A percentile compares a stretch with the other conserved stretches of the same genome.
Conservation (phyloP, 768 basidiomycete genomes). For the Rhodotorula toruloides region DNA sequence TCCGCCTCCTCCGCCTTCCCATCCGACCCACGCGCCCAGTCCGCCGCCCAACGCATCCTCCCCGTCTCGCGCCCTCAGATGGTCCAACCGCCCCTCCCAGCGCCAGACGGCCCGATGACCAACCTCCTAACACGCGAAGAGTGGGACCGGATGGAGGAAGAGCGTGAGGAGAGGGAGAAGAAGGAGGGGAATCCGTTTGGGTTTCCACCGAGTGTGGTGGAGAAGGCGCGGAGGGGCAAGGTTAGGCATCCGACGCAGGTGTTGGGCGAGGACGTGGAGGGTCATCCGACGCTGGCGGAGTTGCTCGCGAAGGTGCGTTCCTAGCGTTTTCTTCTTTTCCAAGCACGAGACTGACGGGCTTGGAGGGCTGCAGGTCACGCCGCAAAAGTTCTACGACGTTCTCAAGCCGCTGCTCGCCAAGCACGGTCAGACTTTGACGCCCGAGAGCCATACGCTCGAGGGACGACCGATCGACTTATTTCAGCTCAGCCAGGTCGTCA, state of each 20-base stretch:
- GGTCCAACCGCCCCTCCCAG: background rate
- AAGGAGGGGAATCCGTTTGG: background rate
- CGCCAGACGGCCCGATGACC: background rate
- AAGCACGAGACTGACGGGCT: background rate
- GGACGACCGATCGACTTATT: slow-evolving; percentile 2
- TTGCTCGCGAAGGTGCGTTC: slow-evolving; percentile 5
- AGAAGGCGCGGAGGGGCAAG: background rate
- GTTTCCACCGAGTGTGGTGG: background rate
- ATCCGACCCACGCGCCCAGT: too few species aligned
- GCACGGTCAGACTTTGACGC: slow-evolving; percentile 3
- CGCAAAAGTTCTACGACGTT: slow-evolving; percentile 2
- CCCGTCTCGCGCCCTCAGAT: too few species aligned
- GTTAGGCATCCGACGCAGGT: background rate
- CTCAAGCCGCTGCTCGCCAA: background rate
- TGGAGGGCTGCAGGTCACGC: slow-evolving; percentile 4
- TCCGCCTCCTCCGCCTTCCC: too few species aligned
- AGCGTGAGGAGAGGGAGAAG: background rate
- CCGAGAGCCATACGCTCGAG: slow-evolving; percentile 10
- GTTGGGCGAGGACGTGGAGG: background rate
- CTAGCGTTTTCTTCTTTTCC: background rate
- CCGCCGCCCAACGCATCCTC: background rate
- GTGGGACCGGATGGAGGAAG: slow-evolving; percentile 12
- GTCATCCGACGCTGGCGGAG: background rate
- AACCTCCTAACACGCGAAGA: background rate
- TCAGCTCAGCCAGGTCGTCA: slow-evolving; percentile 19